Evolutionary conservation across 371 early-diverging fungal genomes (phyloP).

Genomic region (Apophysomyces elegans): DNA sequence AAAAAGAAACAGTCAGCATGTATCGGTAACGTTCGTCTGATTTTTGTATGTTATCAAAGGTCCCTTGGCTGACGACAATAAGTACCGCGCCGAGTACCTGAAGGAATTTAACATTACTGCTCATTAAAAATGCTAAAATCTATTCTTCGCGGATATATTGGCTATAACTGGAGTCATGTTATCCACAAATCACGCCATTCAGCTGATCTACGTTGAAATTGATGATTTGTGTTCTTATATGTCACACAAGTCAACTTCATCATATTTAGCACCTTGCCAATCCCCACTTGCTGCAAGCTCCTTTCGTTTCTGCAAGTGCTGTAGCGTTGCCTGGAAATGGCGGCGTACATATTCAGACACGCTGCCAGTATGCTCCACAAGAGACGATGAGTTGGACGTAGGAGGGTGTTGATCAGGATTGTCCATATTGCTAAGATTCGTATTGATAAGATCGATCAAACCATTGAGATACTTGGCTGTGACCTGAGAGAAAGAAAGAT

Average conservation of each 20-base stretch:
- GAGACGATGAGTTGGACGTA: constrained; percentile 62
- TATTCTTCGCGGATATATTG: background rate
- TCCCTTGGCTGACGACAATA: constrained; percentile 45
- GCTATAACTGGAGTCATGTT: background rate
- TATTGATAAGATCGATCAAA: constrained; percentile 86
- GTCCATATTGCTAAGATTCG: constrained; percentile 72
- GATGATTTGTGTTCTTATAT: constrained; percentile 14
- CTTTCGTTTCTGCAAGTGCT: constrained; percentile 44
- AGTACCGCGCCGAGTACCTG: constrained; percentile 40
- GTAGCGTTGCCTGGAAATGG: constrained; percentile 66
- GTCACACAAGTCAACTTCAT: constrained; percentile 29
- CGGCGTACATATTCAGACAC: constrained; percentile 60
- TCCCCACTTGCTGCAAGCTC: constrained; percentile 22
- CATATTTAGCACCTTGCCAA: constrained; percentile 34
- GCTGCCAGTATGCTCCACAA: constrained; percentile 54
- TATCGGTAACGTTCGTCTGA: background rate
- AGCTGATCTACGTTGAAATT: constrained; percentile 2
- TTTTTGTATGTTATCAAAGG: constrained; percentile 25
- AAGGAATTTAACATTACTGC: constrained; percentile 31
- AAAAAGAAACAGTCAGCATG: too few relatives aligned
- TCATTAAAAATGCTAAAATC: constrained; percentile 17
- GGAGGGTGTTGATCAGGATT: constrained; percentile 66
- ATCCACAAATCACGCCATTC: constrained; percentile 10
- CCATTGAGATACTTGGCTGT: constrained; percentile 87
- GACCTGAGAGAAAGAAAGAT: constrained; percentile 33